Conservation (phyloP, 2,329 filamentous ascomycete species). For the Sclerotinia sclerotiorum region DNA sequence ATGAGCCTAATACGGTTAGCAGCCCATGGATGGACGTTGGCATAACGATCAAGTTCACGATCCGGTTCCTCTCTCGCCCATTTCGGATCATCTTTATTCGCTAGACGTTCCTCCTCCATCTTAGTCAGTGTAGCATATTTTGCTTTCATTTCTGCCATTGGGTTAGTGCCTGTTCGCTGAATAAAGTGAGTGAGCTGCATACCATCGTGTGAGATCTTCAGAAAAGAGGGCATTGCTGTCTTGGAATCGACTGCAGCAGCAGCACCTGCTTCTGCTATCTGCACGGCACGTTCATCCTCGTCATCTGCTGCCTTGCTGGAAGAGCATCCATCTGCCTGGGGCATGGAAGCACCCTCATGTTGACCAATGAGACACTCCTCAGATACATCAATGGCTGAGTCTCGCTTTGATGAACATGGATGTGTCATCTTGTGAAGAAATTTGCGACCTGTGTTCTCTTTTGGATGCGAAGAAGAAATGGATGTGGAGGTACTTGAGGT, state of each 20-base stretch:
- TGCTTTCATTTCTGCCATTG: constrained; percentile 51
- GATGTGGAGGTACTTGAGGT: constrained; percentile 4
- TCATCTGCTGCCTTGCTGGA: constrained; percentile 22
- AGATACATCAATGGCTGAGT: not conserved
- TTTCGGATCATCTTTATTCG: constrained; percentile 43
- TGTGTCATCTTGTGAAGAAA: constrained; percentile 15
- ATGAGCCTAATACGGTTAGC: constrained; percentile 79
- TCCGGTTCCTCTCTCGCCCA: constrained; percentile 61
- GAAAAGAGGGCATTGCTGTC: constrained; percentile 50
- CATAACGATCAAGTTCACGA: constrained; percentile 74
- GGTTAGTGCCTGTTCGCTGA: constrained; percentile 24
- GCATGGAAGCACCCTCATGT: constrained; percentile 16
- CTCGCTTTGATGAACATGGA: not conserved
- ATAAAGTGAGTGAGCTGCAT: constrained; percentile 36
- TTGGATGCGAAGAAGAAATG: constrained; percentile 11
- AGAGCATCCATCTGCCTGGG: constrained; percentile 23
- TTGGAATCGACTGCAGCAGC: constrained; percentile 12
- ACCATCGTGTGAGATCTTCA: constrained; percentile 51
- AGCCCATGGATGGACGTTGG: constrained; percentile 86
- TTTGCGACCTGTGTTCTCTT: not conserved
- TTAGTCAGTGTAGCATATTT: constrained; percentile 65
- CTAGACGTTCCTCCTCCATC: constrained; percentile 46
- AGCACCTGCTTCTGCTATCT: constrained; percentile 9
- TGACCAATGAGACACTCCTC: not conserved
- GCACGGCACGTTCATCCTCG: constrained; percentile 7